Evolutionary conservation across 202 grass and related monocot species (phyloP).

Genomic region (Panicum virgatum): DNA sequence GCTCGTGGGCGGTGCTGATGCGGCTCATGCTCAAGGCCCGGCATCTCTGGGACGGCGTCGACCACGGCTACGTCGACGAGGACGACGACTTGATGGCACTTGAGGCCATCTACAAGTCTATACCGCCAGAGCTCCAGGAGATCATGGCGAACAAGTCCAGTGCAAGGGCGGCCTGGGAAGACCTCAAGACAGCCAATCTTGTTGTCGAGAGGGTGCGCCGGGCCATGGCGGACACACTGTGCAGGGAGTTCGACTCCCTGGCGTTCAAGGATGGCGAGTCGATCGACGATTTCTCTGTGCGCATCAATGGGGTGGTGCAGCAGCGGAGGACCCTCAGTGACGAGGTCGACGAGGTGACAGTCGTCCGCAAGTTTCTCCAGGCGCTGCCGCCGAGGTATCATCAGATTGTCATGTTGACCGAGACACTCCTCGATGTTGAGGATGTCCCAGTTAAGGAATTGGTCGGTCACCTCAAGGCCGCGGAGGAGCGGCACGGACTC

Average conservation of each 20-base stretch:
- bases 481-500: not conserved
- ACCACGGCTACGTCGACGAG: not conserved
- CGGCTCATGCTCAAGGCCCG: too few species aligned
- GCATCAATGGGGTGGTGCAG: too few species aligned
- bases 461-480: not conserved
- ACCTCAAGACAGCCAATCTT: not conserved
- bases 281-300: too few species aligned
- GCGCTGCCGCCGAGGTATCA: rapidly evolving
- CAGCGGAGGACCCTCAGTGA: too few species aligned
- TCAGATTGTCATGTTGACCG: not conserved
- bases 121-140: not conserved
- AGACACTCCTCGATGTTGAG: not conserved
- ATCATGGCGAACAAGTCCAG: not conserved
- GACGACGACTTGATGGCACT: not conserved
- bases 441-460: rapidly evolving
- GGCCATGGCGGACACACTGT: too few species aligned
- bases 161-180: not conserved
- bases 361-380: not conserved
- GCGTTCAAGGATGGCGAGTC: too few species aligned
- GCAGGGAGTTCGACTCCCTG: too few species aligned
- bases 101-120: not conserved
- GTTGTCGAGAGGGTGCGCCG: not conserved
- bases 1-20: too few species aligned
- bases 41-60: too few species aligned
- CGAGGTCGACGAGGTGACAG: too few species aligned